Evolutionary conservation across 2,329 filamentous ascomycete genomes (phyloP), one percentile per base, ranked within the genome.

Genomic region (Beauveria varroae): DNA sequence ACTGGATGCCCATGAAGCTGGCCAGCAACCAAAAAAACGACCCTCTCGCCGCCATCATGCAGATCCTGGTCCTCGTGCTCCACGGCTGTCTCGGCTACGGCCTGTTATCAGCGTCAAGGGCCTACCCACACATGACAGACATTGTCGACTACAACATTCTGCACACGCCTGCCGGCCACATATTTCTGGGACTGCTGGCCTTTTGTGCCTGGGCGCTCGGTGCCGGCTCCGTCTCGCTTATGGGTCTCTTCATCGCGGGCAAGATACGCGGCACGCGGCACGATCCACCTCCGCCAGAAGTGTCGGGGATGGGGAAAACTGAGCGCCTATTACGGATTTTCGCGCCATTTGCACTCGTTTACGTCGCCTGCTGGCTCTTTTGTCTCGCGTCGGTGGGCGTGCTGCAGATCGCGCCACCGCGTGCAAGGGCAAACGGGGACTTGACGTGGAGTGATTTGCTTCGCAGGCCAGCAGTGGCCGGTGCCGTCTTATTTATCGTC

Each of bases 1-100:
- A 55, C 18, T 55, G 53, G 53, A 55, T 55, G 40, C 40, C 40
- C 53, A 55, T 30, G 53, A 55, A 55, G 40, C 53, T 46, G 22
- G 40, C 53, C 24, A 26, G 40, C 24, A n/a, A 10, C 22, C 53
- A 55, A 22, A 18, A 55, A 12, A 18, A 22, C 18, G 37, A 55
- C 24, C 40, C 22, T 16, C 40, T 46, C 24, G 40, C 22, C 6
- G 5, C 30, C 24, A 14, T 44, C 18, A 55, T 44, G 40, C 24
- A 55, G 26, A 20, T 43, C 16, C 24, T 55, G 3, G 24, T 55
- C 5, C 6, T 55, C 18, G 3, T 55, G 18, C 53, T 46, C 24
- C 40, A 55, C 24, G 40, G 22, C 16, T 44, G 24, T 8, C 53
- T 55, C 40, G 28, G 53, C 24, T 55, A 46, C 53, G 18, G 22